Conservation (phyloP, 306 rosid species). For the Lagenaria siceraria region DNA sequence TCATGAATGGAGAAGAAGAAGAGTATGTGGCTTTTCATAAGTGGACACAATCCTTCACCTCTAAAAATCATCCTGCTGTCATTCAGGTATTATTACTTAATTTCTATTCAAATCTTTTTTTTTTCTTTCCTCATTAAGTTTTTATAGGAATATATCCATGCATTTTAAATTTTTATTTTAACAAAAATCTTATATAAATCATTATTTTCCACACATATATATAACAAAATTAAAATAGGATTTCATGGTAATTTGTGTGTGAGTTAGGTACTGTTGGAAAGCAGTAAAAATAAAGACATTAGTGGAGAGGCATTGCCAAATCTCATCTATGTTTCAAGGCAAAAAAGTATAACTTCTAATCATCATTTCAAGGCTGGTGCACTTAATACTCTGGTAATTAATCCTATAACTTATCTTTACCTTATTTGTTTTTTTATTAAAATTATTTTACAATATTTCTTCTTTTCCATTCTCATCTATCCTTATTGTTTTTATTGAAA, state of each 20-base stretch:
- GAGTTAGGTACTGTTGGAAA: constrained; percentile 22
- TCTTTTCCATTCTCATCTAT: not conserved
- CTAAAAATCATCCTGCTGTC: constrained; percentile 21
- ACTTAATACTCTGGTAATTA: constrained; percentile 26
- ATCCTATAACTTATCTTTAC: not conserved
- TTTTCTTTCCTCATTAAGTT: no score
- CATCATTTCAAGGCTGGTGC: constrained; percentile 47
- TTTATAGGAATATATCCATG: no score
- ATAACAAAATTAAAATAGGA: not conserved
- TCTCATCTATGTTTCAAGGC: constrained; percentile 27
- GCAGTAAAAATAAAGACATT: constrained; percentile 14
- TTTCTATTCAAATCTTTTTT: not conserved
- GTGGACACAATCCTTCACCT: constrained; percentile 13
- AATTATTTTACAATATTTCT: not conserved
- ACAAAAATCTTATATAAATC: no score
- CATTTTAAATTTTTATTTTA: no score
- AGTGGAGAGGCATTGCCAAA: constrained; percentile 19
- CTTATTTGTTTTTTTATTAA: not conserved
- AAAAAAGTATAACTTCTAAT: constrained; percentile 15
- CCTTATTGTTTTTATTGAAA: not conserved
- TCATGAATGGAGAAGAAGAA: constrained; percentile 8
- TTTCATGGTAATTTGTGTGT: not conserved
- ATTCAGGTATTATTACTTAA: constrained; percentile 9
- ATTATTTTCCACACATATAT: no score
- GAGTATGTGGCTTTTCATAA: constrained; percentile 6